Conservation (phyloP, 257 asterid species). For the Przewalskia tangutica region DNA sequence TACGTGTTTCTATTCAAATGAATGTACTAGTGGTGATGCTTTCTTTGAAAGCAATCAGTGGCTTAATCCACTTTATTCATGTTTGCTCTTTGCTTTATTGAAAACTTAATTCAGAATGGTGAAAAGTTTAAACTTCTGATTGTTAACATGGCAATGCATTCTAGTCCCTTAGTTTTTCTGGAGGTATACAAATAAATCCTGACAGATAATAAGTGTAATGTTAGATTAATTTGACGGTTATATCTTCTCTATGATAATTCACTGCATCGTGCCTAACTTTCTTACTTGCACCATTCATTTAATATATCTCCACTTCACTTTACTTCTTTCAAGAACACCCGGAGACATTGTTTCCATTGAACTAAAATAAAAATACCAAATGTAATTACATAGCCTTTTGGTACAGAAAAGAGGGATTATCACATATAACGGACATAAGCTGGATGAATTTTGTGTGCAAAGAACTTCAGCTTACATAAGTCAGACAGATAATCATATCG, state of each 20-base stretch:
- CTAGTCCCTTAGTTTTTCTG: background rate
- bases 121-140: background rate
- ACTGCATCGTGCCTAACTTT: background rate
- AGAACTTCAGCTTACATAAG: slow-evolving; percentile 76
- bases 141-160: background rate
- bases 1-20: background rate
- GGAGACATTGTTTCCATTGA: background rate
- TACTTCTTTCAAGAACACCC: background rate
- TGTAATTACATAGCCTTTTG: slow-evolving; percentile 6
- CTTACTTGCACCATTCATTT: background rate
- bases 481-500: slow-evolving; percentile 85
- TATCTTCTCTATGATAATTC: background rate
- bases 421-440: slow-evolving; percentile 62
- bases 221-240: background rate
- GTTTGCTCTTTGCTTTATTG: background rate
- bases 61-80: background rate
- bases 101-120: background rate
- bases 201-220: background rate
- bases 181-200: background rate
- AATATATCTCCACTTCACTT: background rate
- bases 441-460: slow-evolving; percentile 58
- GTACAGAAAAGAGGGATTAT: slow-evolving; percentile 59
- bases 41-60: background rate
- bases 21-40: background rate
- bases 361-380: background rate